A percentile compares a stretch with the other conserved stretches of the same genome.
Evolutionary conservation across 257 asterid genomes (phyloP).

Genomic region (Solanum chaucha): DNA sequence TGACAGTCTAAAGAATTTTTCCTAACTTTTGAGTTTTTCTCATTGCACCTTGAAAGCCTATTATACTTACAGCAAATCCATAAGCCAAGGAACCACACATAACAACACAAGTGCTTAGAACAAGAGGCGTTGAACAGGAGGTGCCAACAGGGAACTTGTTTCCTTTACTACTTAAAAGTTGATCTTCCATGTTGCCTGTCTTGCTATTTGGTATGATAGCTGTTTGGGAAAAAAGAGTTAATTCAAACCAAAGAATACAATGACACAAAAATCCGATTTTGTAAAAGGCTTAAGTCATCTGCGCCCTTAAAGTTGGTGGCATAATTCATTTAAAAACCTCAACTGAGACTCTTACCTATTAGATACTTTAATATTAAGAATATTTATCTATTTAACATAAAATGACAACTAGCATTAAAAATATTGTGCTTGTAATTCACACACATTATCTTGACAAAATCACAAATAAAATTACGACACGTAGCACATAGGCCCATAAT

Average conservation of each 20-base stretch:
- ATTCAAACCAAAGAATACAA: background rate
- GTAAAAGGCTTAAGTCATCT: too few relatives aligned
- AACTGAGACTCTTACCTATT: too few relatives aligned
- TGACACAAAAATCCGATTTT: background rate
- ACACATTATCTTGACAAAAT: too few relatives aligned
- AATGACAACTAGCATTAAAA: too few relatives aligned
- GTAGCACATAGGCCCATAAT: too few relatives aligned
- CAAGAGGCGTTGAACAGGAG: background rate
- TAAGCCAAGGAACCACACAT: constrained; percentile 5
- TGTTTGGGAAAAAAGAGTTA: background rate
- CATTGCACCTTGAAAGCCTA: background rate
- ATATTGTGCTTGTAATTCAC: too few relatives aligned
- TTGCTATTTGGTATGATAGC: background rate
- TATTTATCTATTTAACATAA: too few relatives aligned
- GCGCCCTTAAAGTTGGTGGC: too few relatives aligned
- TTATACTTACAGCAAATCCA: constrained; percentile 18
- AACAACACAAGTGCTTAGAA: constrained; percentile 11
- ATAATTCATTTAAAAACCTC: too few relatives aligned
- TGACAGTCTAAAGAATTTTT: background rate
- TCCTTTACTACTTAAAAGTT: background rate
- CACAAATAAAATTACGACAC: too few relatives aligned
- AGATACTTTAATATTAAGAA: too few relatives aligned
- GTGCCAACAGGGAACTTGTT: background rate
- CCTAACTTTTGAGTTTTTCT: background rate
- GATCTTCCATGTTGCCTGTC: background rate